Base-by-base conservation (phyloP, 208 protist genomes). In the Leishmania lainsoni region DNA sequence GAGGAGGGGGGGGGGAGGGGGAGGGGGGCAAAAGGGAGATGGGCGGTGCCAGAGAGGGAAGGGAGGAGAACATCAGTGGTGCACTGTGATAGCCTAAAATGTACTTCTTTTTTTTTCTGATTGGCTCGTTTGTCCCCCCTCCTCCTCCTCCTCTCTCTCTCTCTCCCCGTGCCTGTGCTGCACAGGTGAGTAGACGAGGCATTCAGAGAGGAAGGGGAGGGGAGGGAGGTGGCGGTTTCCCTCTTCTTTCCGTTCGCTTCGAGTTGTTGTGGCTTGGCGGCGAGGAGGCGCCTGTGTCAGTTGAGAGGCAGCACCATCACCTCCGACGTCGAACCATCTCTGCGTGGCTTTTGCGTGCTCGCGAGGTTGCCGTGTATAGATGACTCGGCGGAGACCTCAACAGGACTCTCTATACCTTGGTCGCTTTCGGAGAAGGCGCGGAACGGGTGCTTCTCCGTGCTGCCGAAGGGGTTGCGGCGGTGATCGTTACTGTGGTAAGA, bases 301-400 rank as follows among this genome's bases (percentile, higher is more conserved):
- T 69, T 63, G 6, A 81, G 72, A 12, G 76, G 73, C 52, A 84
- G 59, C 81, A 80, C 76, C 81, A 78, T 85, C 59, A 81, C 81
- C 42, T 81, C 81, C 9, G 56, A 52, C 32, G 45, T 45, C 29
- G 42, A 8, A 48, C 9, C 48, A 48, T 69, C 59, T 26, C 39
- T 71, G 42, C 42, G 61, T 32, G 76, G 63, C 35, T 29, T 71
- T 39, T 79, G 76, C 5, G 76, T 79, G 59, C n/a, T 52, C 16
- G 20, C 56, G 63, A 72, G 39, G 76, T 45, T 58, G 59, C 29
- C 76, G 65, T 17, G 63, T 20, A 59, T 22, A 10, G 76, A 52
- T 6, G 75, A 78, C 26, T 56, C 26, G 42, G 59, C 10, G 10
- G 59, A 71, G 42, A 22, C 45, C 2, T 32, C 32, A 20, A 66